A percentile compares a stretch with the other conserved stretches of the same genome.
Evolutionary conservation across 768 basidiomycete genomes (phyloP).

Genomic region (Mycena amicta): DNA sequence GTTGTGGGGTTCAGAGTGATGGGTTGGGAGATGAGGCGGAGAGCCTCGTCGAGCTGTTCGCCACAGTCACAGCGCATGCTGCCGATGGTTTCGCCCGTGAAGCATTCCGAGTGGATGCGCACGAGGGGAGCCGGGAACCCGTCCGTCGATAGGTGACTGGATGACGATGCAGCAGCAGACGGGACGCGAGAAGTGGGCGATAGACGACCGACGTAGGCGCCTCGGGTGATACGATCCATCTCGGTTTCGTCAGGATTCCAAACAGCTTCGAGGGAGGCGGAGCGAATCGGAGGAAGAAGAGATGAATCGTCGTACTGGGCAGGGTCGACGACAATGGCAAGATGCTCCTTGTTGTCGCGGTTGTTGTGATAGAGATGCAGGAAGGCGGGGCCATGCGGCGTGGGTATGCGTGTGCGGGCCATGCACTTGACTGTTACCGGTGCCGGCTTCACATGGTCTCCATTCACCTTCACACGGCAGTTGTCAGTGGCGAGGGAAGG

Average conservation of each 20-base stretch:
- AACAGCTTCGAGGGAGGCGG: conserved; percentile 74
- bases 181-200: conserved; percentile 53
- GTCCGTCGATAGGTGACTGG: conserved; percentile 24
- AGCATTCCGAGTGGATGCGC: conserved; percentile 97
- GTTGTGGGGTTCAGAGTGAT: too few species aligned
- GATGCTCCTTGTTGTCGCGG: conserved; percentile 90
- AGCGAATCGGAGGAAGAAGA: conserved; percentile 72
- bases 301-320: conserved; percentile 68
- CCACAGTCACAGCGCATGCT: conserved; percentile 99
- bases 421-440: conserved; percentile 84
- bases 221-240: conserved; percentile 89
- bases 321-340: conserved; percentile 92
- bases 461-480: conserved; percentile 29
- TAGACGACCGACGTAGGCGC: conserved; percentile 89
- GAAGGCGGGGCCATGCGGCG: conserved; percentile 91
- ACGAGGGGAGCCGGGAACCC: conserved; percentile 76
- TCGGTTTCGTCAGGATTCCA: conserved; percentile 89
- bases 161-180: conserved; percentile 36
- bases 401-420: conserved; percentile 96
- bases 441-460: conserved; percentile 30
- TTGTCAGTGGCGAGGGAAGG: conserved; percentile 32
- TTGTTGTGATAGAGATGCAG: conserved; percentile 95
- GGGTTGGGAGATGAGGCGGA: conserved; percentile 85
- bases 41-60: conserved; percentile 97
- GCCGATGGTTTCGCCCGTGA: conserved; percentile 97